Evolutionary conservation across 2,329 filamentous ascomycete species (phyloP).

Genomic region (Cladosporium halotolerans): DNA sequence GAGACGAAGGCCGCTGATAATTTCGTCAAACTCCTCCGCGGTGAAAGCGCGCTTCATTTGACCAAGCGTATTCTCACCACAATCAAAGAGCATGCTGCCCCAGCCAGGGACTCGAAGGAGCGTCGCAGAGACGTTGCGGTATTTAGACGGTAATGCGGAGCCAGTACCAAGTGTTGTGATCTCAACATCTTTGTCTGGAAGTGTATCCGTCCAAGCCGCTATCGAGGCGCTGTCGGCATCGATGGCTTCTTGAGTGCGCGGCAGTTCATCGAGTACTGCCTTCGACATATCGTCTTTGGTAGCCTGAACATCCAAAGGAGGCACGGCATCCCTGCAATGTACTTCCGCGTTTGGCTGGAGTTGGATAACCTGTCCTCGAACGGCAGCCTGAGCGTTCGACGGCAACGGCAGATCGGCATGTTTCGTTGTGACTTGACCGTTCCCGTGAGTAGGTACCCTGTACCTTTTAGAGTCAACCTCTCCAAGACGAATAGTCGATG

Average conservation of each 20-base stretch:
- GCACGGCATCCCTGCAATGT: slow-evolving; percentile 42
- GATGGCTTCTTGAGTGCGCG: slow-evolving; percentile 34
- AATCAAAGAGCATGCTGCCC: slow-evolving; percentile 87
- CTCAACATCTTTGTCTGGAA: slow-evolving; percentile 71
- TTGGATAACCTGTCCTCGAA: slow-evolving; percentile 30
- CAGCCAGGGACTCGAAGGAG: slow-evolving; percentile 74
- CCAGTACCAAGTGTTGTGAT: slow-evolving; percentile 86
- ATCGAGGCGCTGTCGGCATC: slow-evolving; percentile 36
- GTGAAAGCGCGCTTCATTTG: slow-evolving; percentile 72
- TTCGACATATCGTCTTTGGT: slow-evolving; percentile 38
- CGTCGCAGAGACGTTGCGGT: slow-evolving; percentile 89
- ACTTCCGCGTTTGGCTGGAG: slow-evolving; percentile 35
- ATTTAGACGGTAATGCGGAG: slow-evolving; percentile 82
- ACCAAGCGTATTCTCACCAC: slow-evolving; percentile 85
- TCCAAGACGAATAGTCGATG: slow-evolving; percentile 62
- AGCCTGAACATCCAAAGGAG: slow-evolving; percentile 44
- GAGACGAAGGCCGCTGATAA: slow-evolving; percentile 70
- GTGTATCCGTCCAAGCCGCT: slow-evolving; percentile 52
- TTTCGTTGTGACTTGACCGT: not conserved
- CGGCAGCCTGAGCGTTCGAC: slow-evolving; percentile 18
- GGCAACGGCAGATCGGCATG: not conserved
- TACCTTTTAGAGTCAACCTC: slow-evolving; percentile 70
- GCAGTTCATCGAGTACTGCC: slow-evolving; percentile 51
- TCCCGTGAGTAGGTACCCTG: slow-evolving; percentile 54
- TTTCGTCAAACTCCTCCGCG: slow-evolving; percentile 56